Evolutionary conservation across 2,329 filamentous ascomycete species (phyloP), one percentile per base, ranked within the genome.

Genomic region (Aspergillus uvarum): DNA sequence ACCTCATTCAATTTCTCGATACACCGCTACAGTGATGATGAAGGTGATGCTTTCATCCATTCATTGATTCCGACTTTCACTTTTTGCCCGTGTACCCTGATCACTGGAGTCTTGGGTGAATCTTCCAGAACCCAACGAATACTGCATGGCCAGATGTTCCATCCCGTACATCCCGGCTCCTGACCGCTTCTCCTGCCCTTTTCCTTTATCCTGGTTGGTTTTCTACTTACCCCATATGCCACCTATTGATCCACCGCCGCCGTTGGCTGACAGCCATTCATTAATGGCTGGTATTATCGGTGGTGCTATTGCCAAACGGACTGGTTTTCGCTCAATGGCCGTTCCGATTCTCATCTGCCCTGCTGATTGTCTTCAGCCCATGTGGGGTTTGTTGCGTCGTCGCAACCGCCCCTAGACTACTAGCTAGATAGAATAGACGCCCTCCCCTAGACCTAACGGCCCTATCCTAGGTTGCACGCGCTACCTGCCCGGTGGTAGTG

Each of bases 111-210:
- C 5, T 47, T 19, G 47, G 31, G 35, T 57, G 47, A 57, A 51
- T 48, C 32, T 57, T 57, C 54, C 47, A 57, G 54, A 57, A 57
- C 4, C 38, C 21, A 51, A 51, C 19, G 38, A 26, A 21, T 51
- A 32, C 22, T 51, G 54, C 47, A 57, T 42, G 47, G 11, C 32
- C n/a, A 10, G 54, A 22, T 44, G 19, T 32, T 56, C 24, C 44
- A 50, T 48, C 54, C 54, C 26, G 26, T 56, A n/a, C 44, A 50
- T 48, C 54, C 54, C 26, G 26, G 22, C 32, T 32, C 49, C 59
- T 64, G 62, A 64, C 62, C 62, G 62, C 62, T 60, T 59, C 57
- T 62, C 48, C 50, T 59, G n/a, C 59, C 52, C 52, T 61, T 31
- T 19, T 54, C 16, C 56, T 59, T 19, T 11, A 54, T 54, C 60